Evolutionary conservation across 2,329 filamentous ascomycete species (phyloP), one percentile per base, ranked within the genome.

Genomic region (Colletotrichum aenigma): DNA sequence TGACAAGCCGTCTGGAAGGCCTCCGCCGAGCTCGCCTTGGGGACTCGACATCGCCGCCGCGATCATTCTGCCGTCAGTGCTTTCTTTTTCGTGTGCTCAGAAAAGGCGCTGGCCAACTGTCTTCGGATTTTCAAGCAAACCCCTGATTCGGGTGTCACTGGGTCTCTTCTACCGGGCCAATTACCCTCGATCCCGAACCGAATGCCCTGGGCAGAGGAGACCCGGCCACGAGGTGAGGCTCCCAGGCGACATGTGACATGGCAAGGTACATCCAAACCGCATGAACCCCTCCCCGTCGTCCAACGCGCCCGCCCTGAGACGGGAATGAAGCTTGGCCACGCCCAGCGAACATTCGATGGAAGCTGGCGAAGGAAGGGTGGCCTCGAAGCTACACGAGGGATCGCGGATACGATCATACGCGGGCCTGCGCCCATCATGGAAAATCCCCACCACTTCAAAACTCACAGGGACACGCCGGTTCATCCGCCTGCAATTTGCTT

Each of bases 221-320:
- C 58, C 70, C 32, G 28, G 64, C 64, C 70, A 58, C 70, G 58
- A 73, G 56, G 56, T 76, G 64, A 65, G 74, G 70, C 69, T 73
- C 70, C 32, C 32, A 48, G 24, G 38, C 28, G 61, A 64, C 61
- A 60, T 69, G 48, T 74, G 70, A 68, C 34, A 69, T 61, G 28
- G 24, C 56, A 61, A 68, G 64, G 55, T 16, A 67, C 21, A 30
- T 68, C n/a, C 64, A 58, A 58, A 68, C 64, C 34, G 48, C 58
- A 74, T 75, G 34, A 73, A 58, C 65, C 28, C 32, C 28, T 58
- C 36, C 58, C 18, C 43, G 32, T 68, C 32, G 43, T 65, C 58
- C 64, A 18, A 48, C 32, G 56, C 58, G 70, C 38, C 38, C 62
- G 64, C 64, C 55, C 34, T 56, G 73, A 75, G 64, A 68, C 64